These are phyloP conservation scores for Nicotiana tabacum DNA, from an alignment of 257 asterid genomes.

Conservation along the genomic window DNA sequence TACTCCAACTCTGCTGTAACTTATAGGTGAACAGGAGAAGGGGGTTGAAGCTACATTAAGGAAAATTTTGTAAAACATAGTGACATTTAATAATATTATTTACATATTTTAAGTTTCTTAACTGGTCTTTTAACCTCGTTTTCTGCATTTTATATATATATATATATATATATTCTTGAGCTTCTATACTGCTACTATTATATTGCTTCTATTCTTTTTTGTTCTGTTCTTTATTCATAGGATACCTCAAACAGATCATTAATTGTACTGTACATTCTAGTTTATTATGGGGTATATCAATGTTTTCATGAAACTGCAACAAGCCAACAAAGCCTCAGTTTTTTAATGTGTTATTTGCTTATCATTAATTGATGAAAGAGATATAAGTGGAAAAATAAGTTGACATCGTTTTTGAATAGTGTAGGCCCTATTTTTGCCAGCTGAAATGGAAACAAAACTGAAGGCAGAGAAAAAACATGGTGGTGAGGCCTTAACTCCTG, in stretches of 20 bases:
- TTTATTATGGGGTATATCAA: neutral
- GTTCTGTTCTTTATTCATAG: neutral
- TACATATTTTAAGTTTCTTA: too few relatives aligned
- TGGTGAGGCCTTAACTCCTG: slow-evolving; percentile 7
- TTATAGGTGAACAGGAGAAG: neutral
- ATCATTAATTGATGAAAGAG: neutral
- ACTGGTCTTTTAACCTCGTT: neutral
- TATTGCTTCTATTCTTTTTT: neutral
- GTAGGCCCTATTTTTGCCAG: slow-evolving; percentile 16
- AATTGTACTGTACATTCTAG: neutral
- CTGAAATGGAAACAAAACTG: slow-evolving; percentile 36
- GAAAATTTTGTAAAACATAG: neutral
- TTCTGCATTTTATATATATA: neutral
- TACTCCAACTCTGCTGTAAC: too few relatives aligned
- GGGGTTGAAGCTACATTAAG: neutral
- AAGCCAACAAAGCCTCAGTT: neutral
- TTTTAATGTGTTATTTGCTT: neutral
- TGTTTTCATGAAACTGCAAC: neutral
- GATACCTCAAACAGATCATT: neutral
- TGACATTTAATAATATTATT: neutral
- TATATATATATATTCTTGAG: neutral
- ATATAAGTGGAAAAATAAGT: neutral
- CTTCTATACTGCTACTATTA: neutral
- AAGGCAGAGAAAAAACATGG: slow-evolving; percentile 29
- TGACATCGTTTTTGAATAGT: neutral